Evolutionary conservation across 805 yeast genomes (phyloP), one percentile per base, ranked within the genome.

Genomic region (Metschnikowia peoriensis): DNA sequence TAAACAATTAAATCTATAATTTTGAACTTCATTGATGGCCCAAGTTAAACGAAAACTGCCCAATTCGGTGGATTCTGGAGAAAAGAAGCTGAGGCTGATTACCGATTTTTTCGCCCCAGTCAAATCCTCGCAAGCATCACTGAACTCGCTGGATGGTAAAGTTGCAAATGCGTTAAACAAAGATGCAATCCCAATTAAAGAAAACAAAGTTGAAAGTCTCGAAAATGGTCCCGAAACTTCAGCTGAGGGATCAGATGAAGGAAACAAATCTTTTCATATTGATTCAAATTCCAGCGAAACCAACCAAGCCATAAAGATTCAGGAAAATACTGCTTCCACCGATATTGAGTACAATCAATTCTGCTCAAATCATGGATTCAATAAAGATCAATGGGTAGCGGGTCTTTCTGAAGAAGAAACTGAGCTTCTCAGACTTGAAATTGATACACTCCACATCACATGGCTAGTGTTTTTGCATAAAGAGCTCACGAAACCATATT

Each of bases 401-500:
- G 56, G 75, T 1, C 71, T 86, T 6, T 65, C 79, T 0, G 58
- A 66, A 0, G 89, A 83, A 43, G 77, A 82, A 40, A 67, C 62
- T 44, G 69, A 68, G 2, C 71, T 91, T 4, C 76, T 91, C 1
- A 67, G 76, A 16, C 71, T 87, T 9, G 99, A 94, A 66, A 80
- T 90, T 39, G 66, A 74, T 1, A 82, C 89, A 0, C 69, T 94
- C 55, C 91, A 89, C 55, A 79, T 80, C 10, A 76, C 89, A 0
- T 94, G 99, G 99, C 80, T 94, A 22, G 76, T 78, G 4, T 75
- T 80, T 1, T 73, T 94, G 16, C 81, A 84, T 61, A 65, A 72
- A 22, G 97, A 92, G 60, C 75, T 94, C 50, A 84, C 87, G 10
- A 89, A 92, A 66, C 92, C 96, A 4, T 93, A 91, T 66, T 94